A percentile compares a stretch with the other conserved stretches of the same genome.
These are phyloP conservation scores for Gossypium schwendimanii DNA, from an alignment of 441 rosid species.

Conservation along the genomic window DNA sequence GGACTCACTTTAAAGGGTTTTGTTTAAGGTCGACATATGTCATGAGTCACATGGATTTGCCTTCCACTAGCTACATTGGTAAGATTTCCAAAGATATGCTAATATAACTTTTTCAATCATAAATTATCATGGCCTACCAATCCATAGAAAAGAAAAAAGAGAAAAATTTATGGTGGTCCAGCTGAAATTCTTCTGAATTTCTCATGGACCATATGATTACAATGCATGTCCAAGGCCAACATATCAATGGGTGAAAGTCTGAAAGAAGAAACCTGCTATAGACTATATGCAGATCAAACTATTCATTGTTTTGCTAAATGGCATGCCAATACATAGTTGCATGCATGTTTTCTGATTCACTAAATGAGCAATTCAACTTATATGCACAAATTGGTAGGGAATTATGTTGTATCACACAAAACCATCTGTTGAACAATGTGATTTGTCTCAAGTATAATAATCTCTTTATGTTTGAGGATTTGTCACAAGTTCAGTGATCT, in stretches of 20 bases:
- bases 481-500: no score
- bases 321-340: neutral
- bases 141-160: neutral
- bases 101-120: neutral
- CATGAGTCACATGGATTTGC: constrained; percentile 25
- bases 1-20: constrained; percentile 1
- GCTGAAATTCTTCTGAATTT: neutral
- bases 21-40: neutral
- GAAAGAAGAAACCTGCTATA: neutral
- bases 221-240: neutral
- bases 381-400: neutral
- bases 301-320: neutral
- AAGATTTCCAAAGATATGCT: neutral
- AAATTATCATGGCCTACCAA: constrained; percentile 11
- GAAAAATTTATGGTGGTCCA: neutral
- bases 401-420: neutral
- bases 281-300: neutral
- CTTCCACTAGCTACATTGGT: constrained; percentile 11
- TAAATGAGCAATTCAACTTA: neutral
- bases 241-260: neutral
- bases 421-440: neutral
- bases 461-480: no score
- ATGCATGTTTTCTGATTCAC: neutral
- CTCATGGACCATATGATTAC: neutral
- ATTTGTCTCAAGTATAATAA: no score